Percentiles rank a stretch among this genome's conserved stretches.
phyloP scores from a whole-genome alignment of 176 grass and related monocot species.

The Oryza australiensis region DNA sequence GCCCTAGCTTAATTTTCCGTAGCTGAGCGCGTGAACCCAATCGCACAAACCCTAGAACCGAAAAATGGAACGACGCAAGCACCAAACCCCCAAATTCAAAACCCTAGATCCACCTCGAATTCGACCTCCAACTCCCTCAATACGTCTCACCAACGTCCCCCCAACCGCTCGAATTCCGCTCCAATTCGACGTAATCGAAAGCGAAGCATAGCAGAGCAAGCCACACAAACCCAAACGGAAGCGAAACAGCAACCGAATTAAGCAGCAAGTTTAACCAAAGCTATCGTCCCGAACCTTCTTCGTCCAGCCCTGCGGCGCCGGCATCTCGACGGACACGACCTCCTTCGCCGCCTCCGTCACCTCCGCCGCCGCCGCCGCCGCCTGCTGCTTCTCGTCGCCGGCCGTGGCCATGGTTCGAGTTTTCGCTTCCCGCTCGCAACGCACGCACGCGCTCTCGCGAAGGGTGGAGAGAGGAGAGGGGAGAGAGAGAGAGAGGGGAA shows the following conservation, averaged over 20 bases:
- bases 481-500: neutral
- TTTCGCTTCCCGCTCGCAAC: conserved; percentile 8
- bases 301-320: conserved; percentile 59
- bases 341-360: neutral
- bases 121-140: neutral
- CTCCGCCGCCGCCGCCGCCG: neutral
- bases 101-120: conserved; percentile 14
- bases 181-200: conserved; percentile 13
- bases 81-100: neutral
- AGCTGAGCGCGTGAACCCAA: neutral
- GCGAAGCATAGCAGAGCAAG: neutral
- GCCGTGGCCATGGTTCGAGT: conserved; percentile 29
- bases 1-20: neutral
- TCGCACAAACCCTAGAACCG: conserved; percentile 25
- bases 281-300: conserved; percentile 55
- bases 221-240: neutral
- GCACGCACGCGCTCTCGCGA: neutral
- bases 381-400: neutral
- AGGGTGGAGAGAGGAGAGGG: too few relatives aligned
- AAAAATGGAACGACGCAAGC: neutral
- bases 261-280: neutral
- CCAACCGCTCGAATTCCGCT: neutral
- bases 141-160: fast-evolving
- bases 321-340: conserved; percentile 60
- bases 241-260: neutral